These are phyloP conservation scores for Passalora sequoiae DNA, from an alignment of 2,329 filamentous ascomycete species.

Conservation along the genomic window DNA sequence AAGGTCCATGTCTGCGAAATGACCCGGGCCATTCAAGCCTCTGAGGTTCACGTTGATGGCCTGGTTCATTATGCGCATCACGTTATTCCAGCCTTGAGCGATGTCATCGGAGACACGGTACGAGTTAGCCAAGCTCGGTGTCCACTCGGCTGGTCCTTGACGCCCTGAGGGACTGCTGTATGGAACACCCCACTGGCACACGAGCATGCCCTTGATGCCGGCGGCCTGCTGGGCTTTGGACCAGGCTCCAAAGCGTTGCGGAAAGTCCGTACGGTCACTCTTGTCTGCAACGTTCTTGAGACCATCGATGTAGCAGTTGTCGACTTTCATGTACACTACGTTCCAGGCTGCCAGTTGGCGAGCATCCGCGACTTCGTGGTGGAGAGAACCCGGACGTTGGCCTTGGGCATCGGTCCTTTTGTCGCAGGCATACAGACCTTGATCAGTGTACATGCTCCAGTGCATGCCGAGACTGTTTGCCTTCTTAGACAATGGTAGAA, in stretches of 20 bases:
- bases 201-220: conserved; percentile 29
- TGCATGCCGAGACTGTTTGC: conserved; percentile 47
- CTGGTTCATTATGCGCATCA: conserved; percentile 30
- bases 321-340: conserved; percentile 29
- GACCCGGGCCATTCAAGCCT: conserved; percentile 26
- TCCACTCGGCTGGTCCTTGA: conserved; percentile 31
- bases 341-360: conserved; percentile 27
- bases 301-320: conserved; percentile 31
- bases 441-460: conserved; percentile 52
- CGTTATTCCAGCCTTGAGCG: conserved; percentile 27
- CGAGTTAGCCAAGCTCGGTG: conserved; percentile 27
- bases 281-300: conserved; percentile 26
- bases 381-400: conserved; percentile 19
- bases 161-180: conserved; percentile 24
- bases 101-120: conserved; percentile 33
- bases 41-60: conserved; percentile 27
- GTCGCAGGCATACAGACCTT: conserved; percentile 27
- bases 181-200: conserved; percentile 22
- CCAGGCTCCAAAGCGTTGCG: conserved; percentile 24
- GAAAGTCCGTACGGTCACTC: conserved; percentile 28
- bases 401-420: conserved; percentile 11
- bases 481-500: conserved; percentile 47
- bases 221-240: conserved; percentile 25
- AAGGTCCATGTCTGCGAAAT: conserved; percentile 28
- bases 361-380: conserved; percentile 27